Conservation (phyloP, 78 protist genomes). For the Monosiga brevicollis region DNA sequence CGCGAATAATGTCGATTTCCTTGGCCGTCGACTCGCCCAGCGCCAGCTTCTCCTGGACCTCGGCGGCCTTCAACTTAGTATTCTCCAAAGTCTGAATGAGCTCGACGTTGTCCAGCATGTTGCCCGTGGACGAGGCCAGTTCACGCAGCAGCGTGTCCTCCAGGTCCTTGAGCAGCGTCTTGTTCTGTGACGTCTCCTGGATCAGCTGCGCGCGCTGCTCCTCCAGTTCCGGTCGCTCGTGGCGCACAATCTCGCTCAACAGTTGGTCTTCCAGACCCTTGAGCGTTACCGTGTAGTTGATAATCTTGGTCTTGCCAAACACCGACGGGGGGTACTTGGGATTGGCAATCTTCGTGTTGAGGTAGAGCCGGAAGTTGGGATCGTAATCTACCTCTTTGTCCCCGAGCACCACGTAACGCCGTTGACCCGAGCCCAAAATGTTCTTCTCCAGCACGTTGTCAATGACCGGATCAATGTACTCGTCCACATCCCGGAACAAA, state of each 20-base stretch:
- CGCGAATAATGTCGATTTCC: constrained; percentile 48
- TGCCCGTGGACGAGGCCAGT: constrained; percentile 53
- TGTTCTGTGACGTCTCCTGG: constrained; percentile 42
- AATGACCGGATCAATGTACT: constrained; percentile 80
- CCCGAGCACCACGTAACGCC: constrained; percentile 40
- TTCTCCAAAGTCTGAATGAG: constrained; percentile 67
- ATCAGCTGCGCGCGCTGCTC: constrained; percentile 29
- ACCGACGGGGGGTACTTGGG: constrained; percentile 74
- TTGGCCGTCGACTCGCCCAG: constrained; percentile 38
- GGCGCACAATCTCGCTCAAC: constrained; percentile 54
- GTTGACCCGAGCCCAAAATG: background rate
- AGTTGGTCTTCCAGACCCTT: constrained; percentile 83
- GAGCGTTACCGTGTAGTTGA: constrained; percentile 73
- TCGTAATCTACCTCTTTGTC: constrained; percentile 65
- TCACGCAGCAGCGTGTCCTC: constrained; percentile 79
- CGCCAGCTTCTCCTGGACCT: constrained; percentile 53
- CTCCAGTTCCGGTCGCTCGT: constrained; percentile 60
- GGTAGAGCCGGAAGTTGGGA: constrained; percentile 57
- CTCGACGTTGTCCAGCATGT: constrained; percentile 74
- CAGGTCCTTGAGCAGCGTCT: constrained; percentile 51
- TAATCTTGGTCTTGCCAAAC: constrained; percentile 58
- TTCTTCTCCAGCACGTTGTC: constrained; percentile 70
- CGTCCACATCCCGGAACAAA: constrained; percentile 78
- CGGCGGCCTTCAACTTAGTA: constrained; percentile 60
- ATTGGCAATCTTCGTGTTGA: constrained; percentile 66